These are phyloP conservation scores for Penicillium verrucosum DNA, from an alignment of 2,329 filamentous ascomycete species.

Conservation along the genomic window DNA sequence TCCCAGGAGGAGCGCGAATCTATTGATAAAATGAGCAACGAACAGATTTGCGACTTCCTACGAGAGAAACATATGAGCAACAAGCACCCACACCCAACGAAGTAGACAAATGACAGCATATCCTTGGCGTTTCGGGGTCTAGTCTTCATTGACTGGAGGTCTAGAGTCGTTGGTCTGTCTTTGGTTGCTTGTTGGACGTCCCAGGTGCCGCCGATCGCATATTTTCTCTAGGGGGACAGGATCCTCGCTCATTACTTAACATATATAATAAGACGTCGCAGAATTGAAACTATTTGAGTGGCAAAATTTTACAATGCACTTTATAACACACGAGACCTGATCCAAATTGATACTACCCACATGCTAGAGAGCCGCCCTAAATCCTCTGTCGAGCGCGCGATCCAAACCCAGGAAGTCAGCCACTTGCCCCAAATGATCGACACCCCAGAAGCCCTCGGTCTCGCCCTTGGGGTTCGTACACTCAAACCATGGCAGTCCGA, in stretches of 20 bases:
- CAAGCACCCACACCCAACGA: slow-evolving; percentile 6
- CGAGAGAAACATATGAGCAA: slow-evolving; percentile 30
- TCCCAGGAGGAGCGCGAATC: slow-evolving; percentile 18
- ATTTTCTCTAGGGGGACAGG: neutral
- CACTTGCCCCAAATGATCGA: slow-evolving; percentile 59
- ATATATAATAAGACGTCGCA: neutral
- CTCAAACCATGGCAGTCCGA: slow-evolving; percentile 60
- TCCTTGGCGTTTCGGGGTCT: neutral
- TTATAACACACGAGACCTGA: neutral
- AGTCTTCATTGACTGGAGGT: slow-evolving; percentile 2
- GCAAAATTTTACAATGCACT: neutral
- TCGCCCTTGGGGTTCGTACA: slow-evolving; percentile 55
- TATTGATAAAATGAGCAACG: slow-evolving; percentile 30
- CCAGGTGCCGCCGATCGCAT: neutral
- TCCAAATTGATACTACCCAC: neutral
- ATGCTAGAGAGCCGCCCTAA: slow-evolving; percentile 27
- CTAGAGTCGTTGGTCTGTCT: neutral
- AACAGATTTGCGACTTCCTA: slow-evolving; percentile 34
- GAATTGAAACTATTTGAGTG: neutral
- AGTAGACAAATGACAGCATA: neutral
- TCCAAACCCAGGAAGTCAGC: slow-evolving; percentile 54
- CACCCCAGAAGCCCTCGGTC: slow-evolving; percentile 57
- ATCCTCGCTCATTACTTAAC: neutral
- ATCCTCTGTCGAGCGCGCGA: slow-evolving; percentile 26
- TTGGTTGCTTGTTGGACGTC: neutral